Conservation (phyloP, 2,329 filamentous ascomycete genomes). For the Teratosphaeria gauchensis region DNA sequence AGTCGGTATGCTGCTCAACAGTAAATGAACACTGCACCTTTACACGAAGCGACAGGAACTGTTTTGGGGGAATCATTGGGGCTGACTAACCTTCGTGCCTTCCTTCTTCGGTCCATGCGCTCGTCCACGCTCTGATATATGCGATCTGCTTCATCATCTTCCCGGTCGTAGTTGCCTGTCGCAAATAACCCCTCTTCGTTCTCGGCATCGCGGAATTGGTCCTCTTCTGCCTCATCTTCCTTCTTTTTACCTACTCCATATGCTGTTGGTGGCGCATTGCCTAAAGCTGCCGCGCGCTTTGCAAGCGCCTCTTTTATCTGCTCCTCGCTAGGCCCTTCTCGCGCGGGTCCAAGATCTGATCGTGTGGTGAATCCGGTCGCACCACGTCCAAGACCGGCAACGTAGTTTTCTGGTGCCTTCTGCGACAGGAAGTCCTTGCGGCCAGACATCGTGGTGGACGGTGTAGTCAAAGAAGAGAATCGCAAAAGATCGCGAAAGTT, state of each 20-base stretch:
- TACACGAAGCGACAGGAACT: background rate
- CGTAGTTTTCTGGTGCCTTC: conserved; percentile 55
- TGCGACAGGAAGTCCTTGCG: conserved; percentile 83
- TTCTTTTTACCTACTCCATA: conserved; percentile 62
- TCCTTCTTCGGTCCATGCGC: conserved; percentile 86
- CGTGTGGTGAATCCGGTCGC: conserved; percentile 97
- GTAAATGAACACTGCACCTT: conserved; percentile 24
- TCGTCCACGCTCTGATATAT: conserved; percentile 96
- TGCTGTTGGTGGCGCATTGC: conserved; percentile 59
- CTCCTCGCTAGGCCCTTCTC: conserved; percentile 91
- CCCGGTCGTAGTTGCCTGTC: conserved; percentile 89
- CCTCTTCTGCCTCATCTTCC: conserved; percentile 65
- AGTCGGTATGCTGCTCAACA: conserved; percentile 70
- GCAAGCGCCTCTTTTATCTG: conserved; percentile 97
- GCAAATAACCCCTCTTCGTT: conserved; percentile 95
- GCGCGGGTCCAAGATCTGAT: conserved; percentile 88
- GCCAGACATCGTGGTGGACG: conserved; percentile 42
- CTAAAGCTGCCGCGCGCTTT: conserved; percentile 79
- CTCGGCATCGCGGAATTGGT: conserved; percentile 88
- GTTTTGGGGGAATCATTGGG: conserved; percentile 6
- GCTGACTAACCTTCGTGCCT: conserved; percentile 68
- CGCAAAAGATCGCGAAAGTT: background rate
- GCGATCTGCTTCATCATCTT: conserved; percentile 93
- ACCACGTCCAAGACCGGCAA: conserved; percentile 92
- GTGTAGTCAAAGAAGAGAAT: background rate